Evolutionary conservation across 306 rosid species (phyloP), one percentile per base, ranked within the genome.

Genomic region (Vicia villosa): DNA sequence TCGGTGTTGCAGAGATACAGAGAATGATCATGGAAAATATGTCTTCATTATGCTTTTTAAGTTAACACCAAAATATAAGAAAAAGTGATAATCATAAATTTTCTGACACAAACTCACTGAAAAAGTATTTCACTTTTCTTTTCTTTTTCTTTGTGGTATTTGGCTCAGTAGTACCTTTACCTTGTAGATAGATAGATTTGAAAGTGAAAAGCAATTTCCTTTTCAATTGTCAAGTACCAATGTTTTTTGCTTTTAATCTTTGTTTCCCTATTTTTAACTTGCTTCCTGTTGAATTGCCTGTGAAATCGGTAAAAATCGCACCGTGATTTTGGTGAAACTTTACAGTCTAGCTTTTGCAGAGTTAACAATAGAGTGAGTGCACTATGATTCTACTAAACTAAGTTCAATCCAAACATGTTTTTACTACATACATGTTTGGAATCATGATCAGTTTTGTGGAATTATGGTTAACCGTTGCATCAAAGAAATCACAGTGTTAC

Each of bases 21-120:
- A 70, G 86, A 78, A 78, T 82, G 73, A 75, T 82, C 74, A 67
- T 63, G 70, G 61, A 71, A 68, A 68, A 63, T 67, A 74, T 49
- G 63, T 74, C 74, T 63, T 21, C 60, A 56, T 73, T 64, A 15
- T 68, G 63, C 38, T 26, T 64, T 37, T 11, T 40, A 8, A 8
- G 20, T 17, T 60, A 34, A 60, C 66, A 32, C 45, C 26, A 60
- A 60, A 36, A 60, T 43, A 37, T 12, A 62, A 20, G 34, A 62
- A 38, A 62, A 62, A 62, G 47, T 60, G 15, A 62, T 62, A 37
- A 37, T 38, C 13, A 68, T 40, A 55, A 67, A 38, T 75, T 50
- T 47, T 30, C 86, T 79, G 81, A 82, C 83, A 79, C 50, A 50
- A 61, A 61, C 62, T 34, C 56, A 17, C 41, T 59, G 77, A 62